Percentiles rank a stretch among this genome's conserved stretches.
Evolutionary conservation across 2,329 filamentous ascomycete genomes (phyloP).

Genomic region (Juglanconis oblonga): DNA sequence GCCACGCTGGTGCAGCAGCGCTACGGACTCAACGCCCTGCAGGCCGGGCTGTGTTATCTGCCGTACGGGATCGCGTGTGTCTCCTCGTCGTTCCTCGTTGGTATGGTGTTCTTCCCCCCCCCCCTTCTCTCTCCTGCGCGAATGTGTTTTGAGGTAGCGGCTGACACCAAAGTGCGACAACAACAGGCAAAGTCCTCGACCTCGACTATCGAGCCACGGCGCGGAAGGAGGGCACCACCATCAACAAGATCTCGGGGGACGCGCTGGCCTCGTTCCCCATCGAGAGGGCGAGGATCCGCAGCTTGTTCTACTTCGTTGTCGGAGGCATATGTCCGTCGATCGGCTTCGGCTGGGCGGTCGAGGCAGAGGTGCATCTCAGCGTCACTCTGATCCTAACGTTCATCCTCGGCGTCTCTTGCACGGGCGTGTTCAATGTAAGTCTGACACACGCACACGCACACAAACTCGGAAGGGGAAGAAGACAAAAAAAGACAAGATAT

Average conservation of each 20-base stretch:
- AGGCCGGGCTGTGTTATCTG: constrained; percentile 25
- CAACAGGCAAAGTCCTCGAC: constrained; percentile 6
- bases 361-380: not conserved
- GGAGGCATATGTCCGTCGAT: not conserved
- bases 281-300: constrained; percentile 42
- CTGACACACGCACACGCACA: not conserved
- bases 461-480: not conserved
- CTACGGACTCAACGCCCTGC: constrained; percentile 23
- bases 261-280: constrained; percentile 50
- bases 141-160: too few relatives aligned
- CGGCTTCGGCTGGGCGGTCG: constrained; percentile 2
- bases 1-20: constrained; percentile 23
- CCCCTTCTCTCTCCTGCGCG: too few relatives aligned
- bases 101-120: too few relatives aligned
- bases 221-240: not conserved
- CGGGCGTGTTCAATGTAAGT: not conserved
- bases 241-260: constrained; percentile 21
- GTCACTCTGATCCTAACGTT: not conserved
- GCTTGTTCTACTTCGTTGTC: not conserved
- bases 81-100: constrained; percentile 21
- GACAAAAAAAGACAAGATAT: not conserved
- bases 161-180: too few relatives aligned
- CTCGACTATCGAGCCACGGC: not conserved
- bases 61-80: constrained; percentile 24
- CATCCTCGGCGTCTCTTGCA: not conserved